phyloP scores from a whole-genome alignment of 208 protist species.

The Leishmania lainsoni region DNA sequence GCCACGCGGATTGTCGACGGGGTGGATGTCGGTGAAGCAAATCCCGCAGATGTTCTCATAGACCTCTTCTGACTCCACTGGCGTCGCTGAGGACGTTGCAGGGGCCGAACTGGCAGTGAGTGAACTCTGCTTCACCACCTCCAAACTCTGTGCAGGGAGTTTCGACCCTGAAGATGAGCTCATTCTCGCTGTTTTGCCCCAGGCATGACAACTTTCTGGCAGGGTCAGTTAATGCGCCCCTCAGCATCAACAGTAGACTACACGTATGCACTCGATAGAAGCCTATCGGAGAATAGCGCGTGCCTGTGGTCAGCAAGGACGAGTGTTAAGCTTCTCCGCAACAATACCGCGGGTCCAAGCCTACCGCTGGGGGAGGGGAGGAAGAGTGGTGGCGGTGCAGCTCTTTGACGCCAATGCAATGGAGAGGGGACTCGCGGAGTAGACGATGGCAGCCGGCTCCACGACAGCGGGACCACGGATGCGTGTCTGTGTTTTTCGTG shows the following conservation, averaged over 20 bases:
- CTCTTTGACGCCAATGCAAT: not conserved
- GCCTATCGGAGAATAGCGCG: not conserved
- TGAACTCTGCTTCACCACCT: not conserved
- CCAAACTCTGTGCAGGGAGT: not conserved
- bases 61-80: slow-evolving; percentile 3
- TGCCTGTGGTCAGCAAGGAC: not conserved
- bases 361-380: not conserved
- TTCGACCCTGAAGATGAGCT: not conserved
- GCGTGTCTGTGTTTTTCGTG: not conserved
- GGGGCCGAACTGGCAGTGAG: not conserved
- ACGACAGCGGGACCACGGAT: not conserved
- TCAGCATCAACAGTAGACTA: not conserved
- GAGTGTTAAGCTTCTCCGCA: not conserved
- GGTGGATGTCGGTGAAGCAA: slow-evolving; percentile 79
- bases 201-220: not conserved
- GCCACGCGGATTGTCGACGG: slow-evolving; percentile 76
- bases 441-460: not conserved
- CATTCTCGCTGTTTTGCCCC: not conserved
- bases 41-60: slow-evolving; percentile 77
- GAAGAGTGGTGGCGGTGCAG: not conserved
- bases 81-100: not conserved
- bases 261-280: not conserved
- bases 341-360: not conserved
- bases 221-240: not conserved
- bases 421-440: not conserved